Base-by-base conservation (phyloP, 208 protist species). In the Tritrichomonas musculus region DNA sequence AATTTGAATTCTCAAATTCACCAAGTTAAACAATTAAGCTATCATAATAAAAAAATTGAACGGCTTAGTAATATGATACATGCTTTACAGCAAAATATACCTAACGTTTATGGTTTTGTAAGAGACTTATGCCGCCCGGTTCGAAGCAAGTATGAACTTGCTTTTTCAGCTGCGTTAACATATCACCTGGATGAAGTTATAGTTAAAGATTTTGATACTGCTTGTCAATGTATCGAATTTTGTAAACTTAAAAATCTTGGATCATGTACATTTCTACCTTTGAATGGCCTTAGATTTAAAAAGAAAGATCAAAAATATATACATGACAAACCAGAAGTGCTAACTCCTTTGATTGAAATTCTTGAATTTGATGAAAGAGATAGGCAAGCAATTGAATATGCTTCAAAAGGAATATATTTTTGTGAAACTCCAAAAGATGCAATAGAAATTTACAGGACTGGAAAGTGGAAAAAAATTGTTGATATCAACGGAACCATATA, bases 401-500 rank as follows among this genome's bases (percentile, higher is more conserved):
- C 30, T n/a, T n/a, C 64, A n/a, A 69, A 69, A n/a, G 64, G 64
- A 69, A 13, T 69, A 5, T 69, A 69, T n/a, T 69, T 69, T 69
- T 69, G 64, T 69, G 64, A 69, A n/a, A 33, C 8, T 33, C 27
- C 64, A 69, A 69, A 69, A 33, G 25, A n/a, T n/a, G 64, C 64
- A 69, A 69, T n/a, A 69, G 22, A n/a, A 69, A 33, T n/a, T n/a
- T 69, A 17, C 11, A 8, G 5, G 11, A 69, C 27, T 17, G 25
- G 25, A 69, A 69, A 69, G 30, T 69, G 64, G 64, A 77, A 77
- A 77, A 77, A 8, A 77, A 77, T 77, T 77, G 25, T 77, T 77
- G 69, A 77, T 44, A 77, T 47, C 17, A 20, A 77, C 44, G 69
- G 69, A 44, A 47, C 36, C 44, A 47, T 44, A 47, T 77, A 36